phyloP scores from a whole-genome alignment of 768 basidiomycete species.

The Kwoniella mangroviensis region DNA sequence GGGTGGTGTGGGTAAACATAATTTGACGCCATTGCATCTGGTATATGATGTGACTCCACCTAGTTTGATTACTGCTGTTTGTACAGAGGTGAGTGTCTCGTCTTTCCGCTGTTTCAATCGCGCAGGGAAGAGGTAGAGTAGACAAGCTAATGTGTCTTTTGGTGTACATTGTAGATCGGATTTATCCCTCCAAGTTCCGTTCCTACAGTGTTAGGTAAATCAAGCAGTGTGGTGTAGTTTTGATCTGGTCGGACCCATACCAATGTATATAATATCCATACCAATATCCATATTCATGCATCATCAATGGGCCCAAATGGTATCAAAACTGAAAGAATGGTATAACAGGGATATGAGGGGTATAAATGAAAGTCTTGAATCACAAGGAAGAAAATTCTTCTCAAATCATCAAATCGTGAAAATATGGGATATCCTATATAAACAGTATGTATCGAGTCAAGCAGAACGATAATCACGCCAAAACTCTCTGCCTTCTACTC shows the following conservation, averaged over 20 bases:
- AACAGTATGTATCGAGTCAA: background rate
- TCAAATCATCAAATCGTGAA: no score
- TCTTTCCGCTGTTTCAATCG: background rate
- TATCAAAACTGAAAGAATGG: background rate
- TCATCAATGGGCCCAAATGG: background rate
- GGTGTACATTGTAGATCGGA: slow-evolving; percentile 62
- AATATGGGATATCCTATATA: background rate
- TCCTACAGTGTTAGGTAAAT: slow-evolving; percentile 54
- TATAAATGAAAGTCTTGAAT: no score
- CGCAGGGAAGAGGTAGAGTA: no score
- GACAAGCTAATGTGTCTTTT: background rate
- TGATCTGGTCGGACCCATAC: background rate
- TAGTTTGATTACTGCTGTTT: slow-evolving; percentile 88
- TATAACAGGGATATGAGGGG: background rate
- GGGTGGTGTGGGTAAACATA: slow-evolving; percentile 10
- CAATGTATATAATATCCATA: background rate
- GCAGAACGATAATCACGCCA: slow-evolving; percentile 26
- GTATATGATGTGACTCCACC: slow-evolving; percentile 95
- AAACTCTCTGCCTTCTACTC: slow-evolving; percentile 24
- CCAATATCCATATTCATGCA: slow-evolving; percentile 12
- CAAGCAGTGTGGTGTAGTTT: slow-evolving; percentile 36
- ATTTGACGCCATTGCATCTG: slow-evolving; percentile 77
- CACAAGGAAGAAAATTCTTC: no score
- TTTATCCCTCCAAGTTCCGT: slow-evolving; percentile 92
- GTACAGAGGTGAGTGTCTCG: slow-evolving; percentile 72